Evolutionary conservation across 1,284 basidiomycete genomes (phyloP).

Genomic region (Sphagnurus paluster): DNA sequence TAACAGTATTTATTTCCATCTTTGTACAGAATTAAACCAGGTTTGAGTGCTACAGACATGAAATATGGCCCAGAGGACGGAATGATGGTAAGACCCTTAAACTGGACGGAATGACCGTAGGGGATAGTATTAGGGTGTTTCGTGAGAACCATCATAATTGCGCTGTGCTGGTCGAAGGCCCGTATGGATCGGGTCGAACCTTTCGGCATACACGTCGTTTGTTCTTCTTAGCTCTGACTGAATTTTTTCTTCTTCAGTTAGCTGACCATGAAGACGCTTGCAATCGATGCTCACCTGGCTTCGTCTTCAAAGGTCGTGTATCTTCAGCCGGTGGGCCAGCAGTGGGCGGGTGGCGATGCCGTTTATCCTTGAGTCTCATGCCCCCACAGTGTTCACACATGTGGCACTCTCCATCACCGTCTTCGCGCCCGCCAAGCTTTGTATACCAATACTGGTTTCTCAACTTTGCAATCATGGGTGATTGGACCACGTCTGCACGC

Average conservation of each 20-base stretch:
- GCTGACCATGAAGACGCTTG: neutral
- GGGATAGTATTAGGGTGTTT: too few species aligned
- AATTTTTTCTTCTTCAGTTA: neutral
- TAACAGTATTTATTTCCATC: too few species aligned
- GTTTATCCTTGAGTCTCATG: slow-evolving; percentile 8
- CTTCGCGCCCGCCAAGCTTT: slow-evolving; percentile 21
- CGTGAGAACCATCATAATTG: neutral
- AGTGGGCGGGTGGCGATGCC: neutral
- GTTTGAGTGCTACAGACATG: too few species aligned
- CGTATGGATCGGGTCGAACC: slow-evolving; percentile 7
- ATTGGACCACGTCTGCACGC: slow-evolving; percentile 9
- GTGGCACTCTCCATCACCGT: slow-evolving; percentile 15
- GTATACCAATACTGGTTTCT: slow-evolving; percentile 26
- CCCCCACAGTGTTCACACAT: slow-evolving; percentile 22
- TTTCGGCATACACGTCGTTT: slow-evolving; percentile 10
- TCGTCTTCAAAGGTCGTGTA: neutral
- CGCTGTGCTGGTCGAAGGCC: slow-evolving; percentile 11
- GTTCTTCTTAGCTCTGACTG: slow-evolving; percentile 11
- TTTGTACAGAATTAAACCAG: too few species aligned
- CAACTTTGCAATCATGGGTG: slow-evolving; percentile 16
- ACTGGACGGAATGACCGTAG: too few species aligned
- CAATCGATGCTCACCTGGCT: neutral
- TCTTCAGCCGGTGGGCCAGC: neutral
- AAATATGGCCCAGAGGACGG: too few species aligned
- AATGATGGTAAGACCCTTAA: too few species aligned